These are phyloP conservation scores for Xylariaceae sp. DNA, from an alignment of 2,329 filamentous ascomycete genomes.

Conservation along the genomic window DNA sequence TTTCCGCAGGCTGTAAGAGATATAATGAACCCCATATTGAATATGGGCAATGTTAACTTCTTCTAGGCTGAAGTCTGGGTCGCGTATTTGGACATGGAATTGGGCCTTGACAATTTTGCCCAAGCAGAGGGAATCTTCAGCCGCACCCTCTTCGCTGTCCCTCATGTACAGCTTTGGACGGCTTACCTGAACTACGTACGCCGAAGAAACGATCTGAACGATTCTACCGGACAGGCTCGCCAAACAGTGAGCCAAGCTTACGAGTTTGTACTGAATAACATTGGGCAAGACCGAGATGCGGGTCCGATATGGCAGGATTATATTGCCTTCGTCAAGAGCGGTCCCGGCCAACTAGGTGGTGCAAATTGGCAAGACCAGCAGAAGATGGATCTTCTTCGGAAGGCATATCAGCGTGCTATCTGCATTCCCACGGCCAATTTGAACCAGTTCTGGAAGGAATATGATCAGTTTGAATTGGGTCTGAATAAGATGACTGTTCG, in stretches of 20 bases:
- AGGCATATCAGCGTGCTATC: constrained; percentile 87
- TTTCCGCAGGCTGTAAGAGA: constrained; percentile 86
- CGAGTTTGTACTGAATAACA: constrained; percentile 83
- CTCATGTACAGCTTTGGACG: constrained; percentile 84
- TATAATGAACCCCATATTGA: not conserved
- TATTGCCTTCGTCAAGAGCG: constrained; percentile 84
- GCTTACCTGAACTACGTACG: constrained; percentile 94
- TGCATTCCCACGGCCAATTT: constrained; percentile 79
- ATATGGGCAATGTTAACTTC: constrained; percentile 34
- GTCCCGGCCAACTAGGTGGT: constrained; percentile 80
- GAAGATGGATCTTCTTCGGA: constrained; percentile 91
- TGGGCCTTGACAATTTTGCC: constrained; percentile 76
- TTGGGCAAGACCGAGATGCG: constrained; percentile 88
- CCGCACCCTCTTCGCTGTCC: constrained; percentile 70
- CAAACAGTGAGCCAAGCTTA: constrained; percentile 80
- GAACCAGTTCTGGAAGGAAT: constrained; percentile 91
- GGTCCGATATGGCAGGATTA: constrained; percentile 93
- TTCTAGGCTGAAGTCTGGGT: constrained; percentile 88
- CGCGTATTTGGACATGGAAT: constrained; percentile 82
- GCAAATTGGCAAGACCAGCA: constrained; percentile 93
- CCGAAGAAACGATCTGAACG: constrained; percentile 82
- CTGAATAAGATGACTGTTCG: constrained; percentile 86
- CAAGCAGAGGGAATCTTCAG: constrained; percentile 81
- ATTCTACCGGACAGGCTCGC: constrained; percentile 71
- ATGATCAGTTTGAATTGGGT: constrained; percentile 91